These are phyloP conservation scores for Rhipidocladum racemiflorum DNA, from an alignment of 176 grass and related monocot species.

Conservation along the genomic window DNA sequence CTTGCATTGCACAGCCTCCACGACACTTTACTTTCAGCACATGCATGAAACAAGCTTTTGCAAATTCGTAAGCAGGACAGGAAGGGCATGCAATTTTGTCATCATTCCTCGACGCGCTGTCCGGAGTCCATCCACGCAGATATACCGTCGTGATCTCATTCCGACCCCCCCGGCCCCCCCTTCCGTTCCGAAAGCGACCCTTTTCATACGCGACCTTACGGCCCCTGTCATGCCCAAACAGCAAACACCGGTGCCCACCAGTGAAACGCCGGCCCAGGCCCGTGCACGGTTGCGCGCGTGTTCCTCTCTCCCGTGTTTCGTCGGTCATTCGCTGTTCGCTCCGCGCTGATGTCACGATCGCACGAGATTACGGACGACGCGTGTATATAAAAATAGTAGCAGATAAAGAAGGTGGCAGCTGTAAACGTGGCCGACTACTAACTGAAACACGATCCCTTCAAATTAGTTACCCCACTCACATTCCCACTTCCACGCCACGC, in stretches of 20 bases:
- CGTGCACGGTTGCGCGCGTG: neutral
- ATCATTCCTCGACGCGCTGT: neutral
- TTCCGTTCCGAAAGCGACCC: conserved; percentile 16
- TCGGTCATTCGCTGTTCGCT: neutral
- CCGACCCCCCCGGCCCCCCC: too few species aligned
- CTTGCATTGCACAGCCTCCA: too few species aligned
- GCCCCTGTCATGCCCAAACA: neutral
- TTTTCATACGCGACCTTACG: neutral
- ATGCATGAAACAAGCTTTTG: too few species aligned
- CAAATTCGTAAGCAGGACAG: too few species aligned
- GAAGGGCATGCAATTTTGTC: neutral
- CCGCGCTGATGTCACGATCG: neutral
- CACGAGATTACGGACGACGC: conserved; percentile 7
- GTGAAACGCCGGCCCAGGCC: neutral
- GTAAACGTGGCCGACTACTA: conserved; percentile 6
- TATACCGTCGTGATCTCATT: neutral
- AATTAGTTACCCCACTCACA: neutral
- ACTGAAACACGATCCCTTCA: conserved; percentile 5
- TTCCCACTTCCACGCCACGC: neutral
- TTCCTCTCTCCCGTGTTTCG: neutral
- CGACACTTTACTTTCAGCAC: neutral
- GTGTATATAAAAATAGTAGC: neutral
- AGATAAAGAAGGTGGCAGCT: neutral
- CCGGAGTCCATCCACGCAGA: neutral
- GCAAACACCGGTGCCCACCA: neutral